Conservation (phyloP, 2,329 filamentous ascomycete species). For the Penicillium brasilianum region DNA sequence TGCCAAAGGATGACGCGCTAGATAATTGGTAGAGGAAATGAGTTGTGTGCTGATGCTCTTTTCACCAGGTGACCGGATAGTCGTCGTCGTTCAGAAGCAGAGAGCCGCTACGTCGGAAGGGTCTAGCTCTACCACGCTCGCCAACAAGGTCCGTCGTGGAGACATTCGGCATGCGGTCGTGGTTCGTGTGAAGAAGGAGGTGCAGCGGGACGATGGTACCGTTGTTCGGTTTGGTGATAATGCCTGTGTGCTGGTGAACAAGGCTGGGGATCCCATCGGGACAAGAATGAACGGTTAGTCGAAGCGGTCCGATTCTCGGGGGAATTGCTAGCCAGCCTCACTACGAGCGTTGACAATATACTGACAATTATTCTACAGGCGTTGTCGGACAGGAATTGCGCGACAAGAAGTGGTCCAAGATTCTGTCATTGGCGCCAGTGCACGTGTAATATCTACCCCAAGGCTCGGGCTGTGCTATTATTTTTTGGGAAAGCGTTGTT, state of each 20-base stretch:
- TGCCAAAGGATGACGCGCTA: neutral
- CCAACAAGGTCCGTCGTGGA: conserved; percentile 93
- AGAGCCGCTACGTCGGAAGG: conserved; percentile 74
- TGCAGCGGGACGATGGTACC: conserved; percentile 84
- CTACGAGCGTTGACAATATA: conserved; percentile 13
- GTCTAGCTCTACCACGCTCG: conserved; percentile 73
- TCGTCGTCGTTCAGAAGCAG: conserved; percentile 97
- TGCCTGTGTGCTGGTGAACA: conserved; percentile 96
- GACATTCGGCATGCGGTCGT: conserved; percentile 96
- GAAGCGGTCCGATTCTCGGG: neutral
- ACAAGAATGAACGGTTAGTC: conserved; percentile 78
- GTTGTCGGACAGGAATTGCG: conserved; percentile 89
- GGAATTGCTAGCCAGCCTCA: neutral
- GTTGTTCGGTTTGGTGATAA: conserved; percentile 96
- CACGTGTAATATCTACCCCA: conserved; percentile 61
- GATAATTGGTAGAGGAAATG: neutral
- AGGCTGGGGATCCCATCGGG: conserved; percentile 92
- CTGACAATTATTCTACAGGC: conserved; percentile 55
- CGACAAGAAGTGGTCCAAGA: conserved; percentile 97
- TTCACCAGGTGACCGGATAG: conserved; percentile 97
- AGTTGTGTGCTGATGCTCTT: conserved; percentile 7
- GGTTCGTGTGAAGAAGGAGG: conserved; percentile 87
- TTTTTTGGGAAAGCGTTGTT: conserved; percentile 35
- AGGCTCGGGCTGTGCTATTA: conserved; percentile 25
- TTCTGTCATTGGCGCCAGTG: conserved; percentile 90